Conservation (phyloP, 176 grass and related monocot species). For the Melocanna baccifera region DNA sequence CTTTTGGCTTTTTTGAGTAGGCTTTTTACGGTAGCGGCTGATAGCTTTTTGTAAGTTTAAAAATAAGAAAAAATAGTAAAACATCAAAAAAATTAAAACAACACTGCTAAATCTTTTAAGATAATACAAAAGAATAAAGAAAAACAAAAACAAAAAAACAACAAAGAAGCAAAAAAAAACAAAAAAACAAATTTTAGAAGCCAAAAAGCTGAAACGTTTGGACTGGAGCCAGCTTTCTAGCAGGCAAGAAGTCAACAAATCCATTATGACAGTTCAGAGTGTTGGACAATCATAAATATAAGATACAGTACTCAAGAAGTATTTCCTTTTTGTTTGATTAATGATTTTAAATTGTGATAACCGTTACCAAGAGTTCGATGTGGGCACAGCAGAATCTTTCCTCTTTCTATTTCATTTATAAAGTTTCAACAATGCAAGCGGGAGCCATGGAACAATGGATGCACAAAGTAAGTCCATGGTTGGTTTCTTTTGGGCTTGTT, state of each 20-base stretch:
- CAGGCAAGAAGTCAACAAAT: background rate
- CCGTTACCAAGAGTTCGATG: background rate
- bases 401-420: background rate
- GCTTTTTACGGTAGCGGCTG: no score
- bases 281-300: conserved; percentile 4
- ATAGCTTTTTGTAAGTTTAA: no score
- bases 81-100: no score
- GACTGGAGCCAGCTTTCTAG: conserved; percentile 4
- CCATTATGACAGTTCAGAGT: background rate
- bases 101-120: no score
- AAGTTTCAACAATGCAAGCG: background rate
- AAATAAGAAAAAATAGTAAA: no score
- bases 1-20: no score
- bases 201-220: no score
- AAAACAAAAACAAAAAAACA: no score
- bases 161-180: no score
- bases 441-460: background rate
- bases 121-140: no score
- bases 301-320: conserved; percentile 13
- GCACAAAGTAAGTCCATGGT: background rate
- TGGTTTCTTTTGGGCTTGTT: no score
- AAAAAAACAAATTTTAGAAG: no score
- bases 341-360: background rate
- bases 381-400: background rate
- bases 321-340: background rate